Percentiles rank a stretch among this genome's conserved stretches.
These are phyloP conservation scores for Ogataea philodendri DNA, from an alignment of 805 yeast genomes.

Conservation along the genomic window DNA sequence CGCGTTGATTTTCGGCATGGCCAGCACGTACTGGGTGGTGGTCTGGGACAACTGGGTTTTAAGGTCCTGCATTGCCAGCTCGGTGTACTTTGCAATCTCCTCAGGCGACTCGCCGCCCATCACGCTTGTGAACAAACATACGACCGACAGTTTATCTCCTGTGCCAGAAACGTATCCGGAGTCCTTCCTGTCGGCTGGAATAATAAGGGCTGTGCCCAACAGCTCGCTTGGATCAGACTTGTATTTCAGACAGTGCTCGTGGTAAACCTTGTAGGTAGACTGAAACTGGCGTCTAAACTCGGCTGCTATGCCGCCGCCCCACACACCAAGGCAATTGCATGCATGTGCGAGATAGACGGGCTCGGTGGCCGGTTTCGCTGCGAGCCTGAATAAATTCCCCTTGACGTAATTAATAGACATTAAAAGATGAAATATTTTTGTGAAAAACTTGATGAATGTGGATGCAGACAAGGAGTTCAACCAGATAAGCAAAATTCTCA, in stretches of 20 bases:
- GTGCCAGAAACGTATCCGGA: constrained; percentile 31
- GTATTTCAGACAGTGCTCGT: constrained; percentile 38
- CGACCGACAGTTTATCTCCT: constrained; percentile 39
- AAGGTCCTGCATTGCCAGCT: constrained; percentile 47
- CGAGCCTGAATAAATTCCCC: constrained; percentile 54
- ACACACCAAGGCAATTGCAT: constrained; percentile 72
- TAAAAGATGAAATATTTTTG: constrained; percentile 2
- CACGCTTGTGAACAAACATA: constrained; percentile 72
- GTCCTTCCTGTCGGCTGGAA: constrained; percentile 36
- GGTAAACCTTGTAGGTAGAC: constrained; percentile 50
- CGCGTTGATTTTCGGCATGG: constrained; percentile 77
- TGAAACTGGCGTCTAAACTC: constrained; percentile 56
- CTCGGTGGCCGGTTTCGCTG: constrained; percentile 22
- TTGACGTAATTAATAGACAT: constrained; percentile 41
- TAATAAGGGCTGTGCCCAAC: constrained; percentile 54
- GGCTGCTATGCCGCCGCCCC: constrained; percentile 86
- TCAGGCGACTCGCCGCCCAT: constrained; percentile 47
- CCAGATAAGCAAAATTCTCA: constrained; percentile 38
- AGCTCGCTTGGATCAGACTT: constrained; percentile 31
- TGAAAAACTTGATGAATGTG: constrained; percentile 19
- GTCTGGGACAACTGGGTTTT: constrained; percentile 34
- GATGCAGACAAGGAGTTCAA: constrained; percentile 19
- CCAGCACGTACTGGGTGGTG: constrained; percentile 27
- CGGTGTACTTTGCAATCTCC: constrained; percentile 52
- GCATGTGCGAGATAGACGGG: constrained; percentile 67